Conservation (phyloP, 2,329 filamentous ascomycete genomes). For the Hirsutella minnesotensis region DNA sequence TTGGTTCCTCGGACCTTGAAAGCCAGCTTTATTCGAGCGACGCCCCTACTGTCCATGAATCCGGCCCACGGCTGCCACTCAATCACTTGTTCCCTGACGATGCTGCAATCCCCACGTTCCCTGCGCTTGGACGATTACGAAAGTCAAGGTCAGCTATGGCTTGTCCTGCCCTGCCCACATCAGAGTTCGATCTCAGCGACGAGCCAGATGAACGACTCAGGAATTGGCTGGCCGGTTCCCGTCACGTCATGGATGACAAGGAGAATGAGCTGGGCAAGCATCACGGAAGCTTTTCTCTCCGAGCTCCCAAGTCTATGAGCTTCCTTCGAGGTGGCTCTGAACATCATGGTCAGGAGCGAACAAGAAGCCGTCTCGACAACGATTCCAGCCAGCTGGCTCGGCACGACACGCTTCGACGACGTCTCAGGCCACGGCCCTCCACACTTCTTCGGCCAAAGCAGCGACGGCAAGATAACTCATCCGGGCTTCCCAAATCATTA, state of each 20-base stretch:
- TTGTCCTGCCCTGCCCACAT: slow-evolving; percentile 13
- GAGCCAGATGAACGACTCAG: slow-evolving; percentile 4
- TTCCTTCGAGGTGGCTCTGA: slow-evolving; percentile 27
- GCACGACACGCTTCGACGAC: slow-evolving; percentile 20
- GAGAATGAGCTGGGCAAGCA: slow-evolving; percentile 16
- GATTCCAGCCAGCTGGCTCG: slow-evolving; percentile 24
- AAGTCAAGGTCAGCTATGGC: slow-evolving; percentile 45
- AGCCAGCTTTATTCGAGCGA: neutral
- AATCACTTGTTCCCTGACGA: slow-evolving; percentile 35
- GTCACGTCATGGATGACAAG: slow-evolving; percentile 7
- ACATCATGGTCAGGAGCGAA: slow-evolving; percentile 5
- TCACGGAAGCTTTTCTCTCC: slow-evolving; percentile 15
- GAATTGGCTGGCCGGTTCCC: slow-evolving; percentile 5
- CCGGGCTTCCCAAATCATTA: slow-evolving; percentile 36
- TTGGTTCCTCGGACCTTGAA: neutral
- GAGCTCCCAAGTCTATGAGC: slow-evolving; percentile 43
- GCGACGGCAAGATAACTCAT: slow-evolving; percentile 19
- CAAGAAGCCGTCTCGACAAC: slow-evolving; percentile 13
- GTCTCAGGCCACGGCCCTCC: slow-evolving; percentile 29
- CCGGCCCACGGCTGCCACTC: slow-evolving; percentile 21
- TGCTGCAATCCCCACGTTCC: slow-evolving; percentile 32
- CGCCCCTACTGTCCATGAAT: slow-evolving; percentile 3
- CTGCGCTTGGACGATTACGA: slow-evolving; percentile 36
- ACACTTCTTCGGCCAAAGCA: slow-evolving; percentile 29
- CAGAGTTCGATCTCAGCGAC: slow-evolving; percentile 1